Evolutionary conservation across 23 red algal genomes (phyloP).

Genomic region (Gracilaria caudata): DNA sequence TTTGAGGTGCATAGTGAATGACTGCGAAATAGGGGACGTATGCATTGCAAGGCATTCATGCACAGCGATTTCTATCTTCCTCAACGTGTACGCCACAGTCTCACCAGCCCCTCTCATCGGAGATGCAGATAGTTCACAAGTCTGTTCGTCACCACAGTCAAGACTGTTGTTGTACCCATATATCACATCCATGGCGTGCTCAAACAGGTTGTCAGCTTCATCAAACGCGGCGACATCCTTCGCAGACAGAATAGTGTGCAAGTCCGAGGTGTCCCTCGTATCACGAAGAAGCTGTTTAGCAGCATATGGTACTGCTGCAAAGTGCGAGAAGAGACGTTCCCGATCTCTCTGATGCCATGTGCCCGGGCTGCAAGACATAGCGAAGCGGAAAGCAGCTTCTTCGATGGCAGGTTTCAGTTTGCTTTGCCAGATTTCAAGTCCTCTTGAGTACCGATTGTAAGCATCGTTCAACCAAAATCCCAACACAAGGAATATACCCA

Average conservation of each 20-base stretch:
- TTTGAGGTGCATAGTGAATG: slow-evolving; percentile 46
- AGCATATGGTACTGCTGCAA: slow-evolving; percentile 35
- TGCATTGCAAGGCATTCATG: slow-evolving; percentile 47
- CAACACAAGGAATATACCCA: slow-evolving; percentile 43
- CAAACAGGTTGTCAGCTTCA: slow-evolving; percentile 11
- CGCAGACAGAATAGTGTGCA: slow-evolving; percentile 25
- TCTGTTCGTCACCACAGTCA: background rate
- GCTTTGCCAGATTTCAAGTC: slow-evolving; percentile 43
- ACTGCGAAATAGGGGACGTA: slow-evolving; percentile 35
- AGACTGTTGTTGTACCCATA: slow-evolving; percentile 21
- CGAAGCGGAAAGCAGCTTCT: slow-evolving; percentile 17
- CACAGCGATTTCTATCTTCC: slow-evolving; percentile 32
- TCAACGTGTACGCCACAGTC: background rate
- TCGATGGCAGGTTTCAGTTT: slow-evolving; percentile 10
- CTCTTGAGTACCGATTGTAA: slow-evolving; percentile 40
- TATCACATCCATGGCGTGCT: slow-evolving; percentile 40
- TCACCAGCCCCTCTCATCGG: background rate
- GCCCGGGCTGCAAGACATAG: slow-evolving; percentile 17
- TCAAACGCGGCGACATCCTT: slow-evolving; percentile 24
- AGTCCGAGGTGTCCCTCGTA: slow-evolving; percentile 27
- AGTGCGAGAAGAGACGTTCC: slow-evolving; percentile 30
- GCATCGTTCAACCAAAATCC: slow-evolving; percentile 70
- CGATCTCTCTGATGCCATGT: slow-evolving; percentile 46
- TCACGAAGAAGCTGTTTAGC: slow-evolving; percentile 25
- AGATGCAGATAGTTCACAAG: slow-evolving; percentile 5